Evolutionary conservation across 2,329 filamentous ascomycete species (phyloP), one percentile per base, ranked within the genome.

Genomic region (Cytospora piceicola): DNA sequence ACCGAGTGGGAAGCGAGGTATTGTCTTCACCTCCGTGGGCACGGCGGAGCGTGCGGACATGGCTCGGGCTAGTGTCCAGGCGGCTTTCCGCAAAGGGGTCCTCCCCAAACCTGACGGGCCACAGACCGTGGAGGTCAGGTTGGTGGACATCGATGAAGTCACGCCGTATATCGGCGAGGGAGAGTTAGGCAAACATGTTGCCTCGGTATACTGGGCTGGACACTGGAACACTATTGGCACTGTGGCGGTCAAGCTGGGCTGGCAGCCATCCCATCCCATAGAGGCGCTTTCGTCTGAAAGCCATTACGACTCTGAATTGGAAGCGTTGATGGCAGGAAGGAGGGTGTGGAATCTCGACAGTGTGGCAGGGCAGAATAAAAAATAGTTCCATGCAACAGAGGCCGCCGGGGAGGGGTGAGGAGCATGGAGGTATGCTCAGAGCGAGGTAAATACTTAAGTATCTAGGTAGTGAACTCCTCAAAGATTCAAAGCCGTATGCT

Each of bases 21-120:
- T 81, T 80, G 90, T 85, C 79, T 90, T 85, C 58, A 77, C 77
- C 78, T 90, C 90, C 69, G 90, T 87, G 71, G 62, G 62, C 20
- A 36, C 32, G 4, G 8, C 42, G 20, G n/a, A 4, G 14, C 20
- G 14, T 24, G 9, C n/a, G 8, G 56, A 64, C 29, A 20, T 42
- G 20, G 9, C 34, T 4, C 15, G 27, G 27, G 49, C 15, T 27
- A 51, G 56, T 14, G 32, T 60, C 27, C 56, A 51, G 11, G 62
- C 62, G 20, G 62, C 36, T 12, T 53, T 39, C 34, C 32, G 62
- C 15, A 59, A 51, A 8, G 56, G 56, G 5, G 22, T 64, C 34
- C 15, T 64, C 24, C 32, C 49, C 32, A 61, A 61, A 11, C 22
- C 58, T 3, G 49, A 30, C 2, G 32, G 49, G 11, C 58, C 58